Conservation (phyloP, 805 yeast genomes). For the Zygotorulaspora florentina region DNA sequence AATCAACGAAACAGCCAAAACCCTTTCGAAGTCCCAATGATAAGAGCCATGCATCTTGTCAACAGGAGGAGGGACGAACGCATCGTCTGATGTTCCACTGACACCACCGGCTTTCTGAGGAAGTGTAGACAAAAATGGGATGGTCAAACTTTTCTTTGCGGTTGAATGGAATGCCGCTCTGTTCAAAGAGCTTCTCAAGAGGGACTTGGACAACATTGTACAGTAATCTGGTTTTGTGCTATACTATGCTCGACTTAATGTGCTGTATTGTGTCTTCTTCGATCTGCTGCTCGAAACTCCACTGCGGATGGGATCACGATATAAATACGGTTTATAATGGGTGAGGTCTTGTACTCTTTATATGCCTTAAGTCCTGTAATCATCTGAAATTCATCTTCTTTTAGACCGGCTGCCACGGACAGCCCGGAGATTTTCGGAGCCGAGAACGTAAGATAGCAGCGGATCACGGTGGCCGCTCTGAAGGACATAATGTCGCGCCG, state of each 20-base stretch:
- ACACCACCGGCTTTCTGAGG: slow-evolving; percentile 88
- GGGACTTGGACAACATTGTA: slow-evolving; percentile 16
- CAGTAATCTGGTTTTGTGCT: not conserved
- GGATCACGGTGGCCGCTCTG: too few species aligned
- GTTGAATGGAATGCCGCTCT: slow-evolving; percentile 26
- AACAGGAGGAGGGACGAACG: slow-evolving; percentile 62
- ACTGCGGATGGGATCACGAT: too few species aligned
- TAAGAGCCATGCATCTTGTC: slow-evolving; percentile 71
- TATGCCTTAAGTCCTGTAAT: too few species aligned
- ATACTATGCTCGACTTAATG: not conserved
- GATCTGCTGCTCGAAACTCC: not conserved
- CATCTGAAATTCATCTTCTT: not conserved
- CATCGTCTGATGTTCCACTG: slow-evolving; percentile 91
- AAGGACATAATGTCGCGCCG: too few species aligned
- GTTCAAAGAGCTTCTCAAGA: slow-evolving; percentile 7
- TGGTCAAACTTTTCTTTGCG: slow-evolving; percentile 36
- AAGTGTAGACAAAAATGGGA: slow-evolving; percentile 51
- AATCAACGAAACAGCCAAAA: slow-evolving; percentile 62
- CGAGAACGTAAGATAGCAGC: not conserved
- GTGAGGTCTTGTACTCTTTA: too few species aligned
- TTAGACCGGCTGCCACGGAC: not conserved
- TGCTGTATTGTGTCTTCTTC: not conserved
- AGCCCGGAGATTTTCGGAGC: not conserved
- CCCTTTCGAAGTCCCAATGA: slow-evolving; percentile 91
- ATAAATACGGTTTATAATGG: too few species aligned